phyloP scores from a whole-genome alignment of 1,139 yeast species.

The Taphrina populina region DNA sequence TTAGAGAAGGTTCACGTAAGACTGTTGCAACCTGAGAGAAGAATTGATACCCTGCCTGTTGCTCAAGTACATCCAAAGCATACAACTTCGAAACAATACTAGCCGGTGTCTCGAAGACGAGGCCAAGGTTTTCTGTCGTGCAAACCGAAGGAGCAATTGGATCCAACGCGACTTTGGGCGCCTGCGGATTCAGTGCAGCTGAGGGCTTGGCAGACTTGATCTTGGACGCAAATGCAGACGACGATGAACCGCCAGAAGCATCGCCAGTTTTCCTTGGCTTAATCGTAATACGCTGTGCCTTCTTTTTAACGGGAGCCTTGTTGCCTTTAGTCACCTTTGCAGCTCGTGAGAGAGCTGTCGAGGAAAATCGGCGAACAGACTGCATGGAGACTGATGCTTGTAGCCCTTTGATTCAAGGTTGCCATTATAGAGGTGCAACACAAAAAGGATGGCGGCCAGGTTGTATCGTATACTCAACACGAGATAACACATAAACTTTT shows the following conservation, averaged over 20 bases:
- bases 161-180: constrained; percentile 3
- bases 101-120: constrained; percentile 26
- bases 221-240: constrained; percentile 15
- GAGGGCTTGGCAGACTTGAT: constrained; percentile 5
- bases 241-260: neutral
- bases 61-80: constrained; percentile 30
- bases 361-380: constrained; percentile 3
- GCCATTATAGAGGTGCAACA: too few species aligned
- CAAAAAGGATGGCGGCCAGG: too few species aligned
- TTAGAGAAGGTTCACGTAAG: constrained; percentile 25
- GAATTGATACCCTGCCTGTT: constrained; percentile 25
- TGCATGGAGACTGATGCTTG: neutral
- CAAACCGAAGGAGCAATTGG: neutral
- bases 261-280: constrained; percentile 3
- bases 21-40: constrained; percentile 34
- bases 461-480: too few species aligned
- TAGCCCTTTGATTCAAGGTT: too few species aligned
- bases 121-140: constrained; percentile 9
- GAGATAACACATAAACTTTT: too few species aligned
- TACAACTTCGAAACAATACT: constrained; percentile 18
- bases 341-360: neutral
- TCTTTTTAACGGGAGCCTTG: constrained; percentile 11
- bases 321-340: constrained; percentile 11
- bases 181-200: constrained; percentile 7
- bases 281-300: neutral